phyloP scores from a whole-genome alignment of 495 filamentous ascomycete genomes.

The Aspergillus wentii region DNA sequence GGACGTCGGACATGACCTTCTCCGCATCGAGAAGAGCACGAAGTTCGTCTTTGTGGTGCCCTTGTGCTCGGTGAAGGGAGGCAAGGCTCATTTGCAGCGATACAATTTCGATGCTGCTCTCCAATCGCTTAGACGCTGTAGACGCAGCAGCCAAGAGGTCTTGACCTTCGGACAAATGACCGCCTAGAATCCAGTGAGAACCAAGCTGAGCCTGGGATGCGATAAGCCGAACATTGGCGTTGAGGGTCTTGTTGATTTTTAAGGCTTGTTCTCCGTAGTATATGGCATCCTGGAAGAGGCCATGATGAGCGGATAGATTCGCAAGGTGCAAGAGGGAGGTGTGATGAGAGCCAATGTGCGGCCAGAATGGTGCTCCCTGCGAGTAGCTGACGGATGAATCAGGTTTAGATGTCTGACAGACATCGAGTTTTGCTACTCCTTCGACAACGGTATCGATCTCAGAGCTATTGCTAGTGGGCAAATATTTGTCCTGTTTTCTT shows the following conservation, averaged over 20 bases:
- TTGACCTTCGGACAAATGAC: constrained; percentile 54
- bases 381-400: constrained; percentile 25
- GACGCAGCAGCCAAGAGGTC: constrained; percentile 52
- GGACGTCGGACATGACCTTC: constrained; percentile 28
- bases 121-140: constrained; percentile 28
- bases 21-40: constrained; percentile 38
- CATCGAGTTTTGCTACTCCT: constrained; percentile 37
- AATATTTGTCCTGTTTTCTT: constrained; percentile 26
- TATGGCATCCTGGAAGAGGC: constrained; percentile 83
- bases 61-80: constrained; percentile 32
- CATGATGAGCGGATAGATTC: constrained; percentile 70
- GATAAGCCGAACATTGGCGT: constrained; percentile 53
- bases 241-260: constrained; percentile 66
- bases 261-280: constrained; percentile 83
- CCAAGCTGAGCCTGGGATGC: constrained; percentile 56
- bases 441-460: constrained; percentile 39
- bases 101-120: constrained; percentile 43
- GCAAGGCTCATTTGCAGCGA: constrained; percentile 42
- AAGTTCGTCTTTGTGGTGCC: constrained; percentile 46
- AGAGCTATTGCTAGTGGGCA: constrained; percentile 16
- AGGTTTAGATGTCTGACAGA: constrained; percentile 23
- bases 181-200: constrained; percentile 59
- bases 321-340: constrained; percentile 66
- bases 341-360: constrained; percentile 66
- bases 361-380: constrained; percentile 73